Evolutionary conservation across 2,329 filamentous ascomycete species (phyloP).

Genomic region (Domatiomyces globalis): DNA sequence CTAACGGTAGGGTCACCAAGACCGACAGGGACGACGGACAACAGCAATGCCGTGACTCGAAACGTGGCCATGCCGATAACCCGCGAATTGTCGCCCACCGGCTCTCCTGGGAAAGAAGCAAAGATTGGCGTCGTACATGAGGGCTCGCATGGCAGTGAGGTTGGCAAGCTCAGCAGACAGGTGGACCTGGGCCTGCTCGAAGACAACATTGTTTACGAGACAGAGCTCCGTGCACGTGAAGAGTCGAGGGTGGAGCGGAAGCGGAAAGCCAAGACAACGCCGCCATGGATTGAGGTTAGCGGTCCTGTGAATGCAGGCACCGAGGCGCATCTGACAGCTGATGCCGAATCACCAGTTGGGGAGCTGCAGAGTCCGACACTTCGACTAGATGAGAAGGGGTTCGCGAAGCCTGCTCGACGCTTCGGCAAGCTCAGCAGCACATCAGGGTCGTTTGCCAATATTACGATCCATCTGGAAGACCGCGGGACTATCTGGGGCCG

Average conservation of each 20-base stretch:
- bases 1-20: slow-evolving; percentile 34
- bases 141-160: slow-evolving; percentile 15
- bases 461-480: slow-evolving; percentile 52
- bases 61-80: neutral
- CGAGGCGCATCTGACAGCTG: neutral
- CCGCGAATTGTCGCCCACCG: neutral
- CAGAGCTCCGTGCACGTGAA: slow-evolving; percentile 12
- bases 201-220: slow-evolving; percentile 12
- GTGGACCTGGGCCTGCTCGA: slow-evolving; percentile 18
- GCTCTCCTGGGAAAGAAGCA: neutral
- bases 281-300: neutral
- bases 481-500: slow-evolving; percentile 68
- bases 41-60: neutral
- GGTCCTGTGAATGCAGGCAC: neutral
- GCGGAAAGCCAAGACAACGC: slow-evolving; percentile 8
- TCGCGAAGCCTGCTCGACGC: slow-evolving; percentile 25
- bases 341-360: neutral
- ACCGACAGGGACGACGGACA: slow-evolving; percentile 22
- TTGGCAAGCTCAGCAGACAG: slow-evolving; percentile 51
- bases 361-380: neutral
- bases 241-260: slow-evolving; percentile 12
- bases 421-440: slow-evolving; percentile 56
- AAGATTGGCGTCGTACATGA: neutral
- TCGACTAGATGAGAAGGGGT: slow-evolving; percentile 8
- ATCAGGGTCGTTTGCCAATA: slow-evolving; percentile 47